Evolutionary conservation across 2,329 filamentous ascomycete genomes (phyloP), one percentile per base, ranked within the genome.

Genomic region (Magnaporthiopsis poae): DNA sequence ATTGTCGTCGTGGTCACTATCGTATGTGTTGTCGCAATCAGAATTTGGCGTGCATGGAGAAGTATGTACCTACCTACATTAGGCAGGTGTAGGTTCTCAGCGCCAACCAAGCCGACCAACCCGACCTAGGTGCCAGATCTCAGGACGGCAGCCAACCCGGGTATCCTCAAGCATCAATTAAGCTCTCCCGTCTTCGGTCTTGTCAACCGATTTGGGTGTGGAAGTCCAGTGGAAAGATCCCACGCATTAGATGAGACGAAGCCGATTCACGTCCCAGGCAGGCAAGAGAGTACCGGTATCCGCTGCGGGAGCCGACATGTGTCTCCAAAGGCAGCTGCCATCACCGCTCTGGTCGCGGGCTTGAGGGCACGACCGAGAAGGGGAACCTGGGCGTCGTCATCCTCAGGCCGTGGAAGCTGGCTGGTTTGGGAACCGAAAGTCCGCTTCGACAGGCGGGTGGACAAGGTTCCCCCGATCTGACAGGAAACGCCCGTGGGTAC

Each of bases 301-400:
- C n/a, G 39, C 29, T 4, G 25, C 15, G 39, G 7, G 35, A 31
- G 18, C n/a, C 9, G 15, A 25, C 18, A 63, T 36, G 13, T 35
- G 35, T 39, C 36, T 15, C 36, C 36, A 5, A 15, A 15, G 12
- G 63, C 35, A 46, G 52, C 65, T 64, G 61, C 67, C 66, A 67
- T 67, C 70, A 66, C 35, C 63, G 65, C 29, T 65, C 63, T 39
- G 66, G 33, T 11, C 61, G 15, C 25, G 63, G 29, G 27, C 61
- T 66, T n/a, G 27, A 12, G 27, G 27, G 31, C 25, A n/a, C 33
- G 66, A 60, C 70, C 70, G n/a, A 65, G 70, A 70, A 46, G 63
- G 70, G 70, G 70, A 67, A 71, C 68, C 63, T 67, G 70, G 70
- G 67, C 67, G 67, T 73, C 71, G 71, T 73, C 71, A 73, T 69